Base-by-base conservation (phyloP, 2,329 filamentous ascomycete genomes). In the Fusarium ramigenum region DNA sequence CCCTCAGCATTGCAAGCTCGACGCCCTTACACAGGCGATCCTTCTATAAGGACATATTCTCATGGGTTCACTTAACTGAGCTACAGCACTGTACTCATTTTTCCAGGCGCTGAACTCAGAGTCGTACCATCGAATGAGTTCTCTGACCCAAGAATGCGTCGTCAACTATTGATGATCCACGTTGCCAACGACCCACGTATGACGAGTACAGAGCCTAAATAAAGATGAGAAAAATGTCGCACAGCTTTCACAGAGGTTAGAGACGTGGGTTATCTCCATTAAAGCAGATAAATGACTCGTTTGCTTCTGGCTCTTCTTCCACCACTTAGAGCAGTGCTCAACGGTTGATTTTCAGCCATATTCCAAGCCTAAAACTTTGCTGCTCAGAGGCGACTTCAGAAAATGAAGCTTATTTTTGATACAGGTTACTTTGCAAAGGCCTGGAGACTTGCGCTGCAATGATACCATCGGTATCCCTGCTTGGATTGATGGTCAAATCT, bases 141-240 rank as follows among this genome's bases (percentile, higher is more conserved):
- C 14, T 15, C 25, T 21, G 34, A 9, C 18, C 21, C 4, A 34
- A 39, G 57, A 66, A 23, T 40, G 66, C 23, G 32, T 49, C 37
- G 63, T 57, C 36, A 36, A 62, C 46, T 67, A 21, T 56, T 40
- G 34, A n/a, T 32, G 30, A 64, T 74, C 70, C 67, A 74, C 63
- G 63, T 74, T 59, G 39, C n/a, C 42, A 59, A 52, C 25, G 70
- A 72, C 63, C 72, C 72, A 74, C 60, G 49, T 59, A 65, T 69
- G 67, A 74, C 72, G 60, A 69, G 61, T 61, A 32, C 66, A 57
- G 36, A 25, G 44, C 46, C 40, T 15, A 37, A 58, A 50, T 50
- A 58, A 50, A 42, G 19, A 50, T 60, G 7, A 5, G 34, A 39
- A 47, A 66, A 69, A 64, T 65, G 59, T 69, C 65, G 59, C 66